phyloP scores from a whole-genome alignment of 148 eudicot genomes.

The Chenopodium album region DNA sequence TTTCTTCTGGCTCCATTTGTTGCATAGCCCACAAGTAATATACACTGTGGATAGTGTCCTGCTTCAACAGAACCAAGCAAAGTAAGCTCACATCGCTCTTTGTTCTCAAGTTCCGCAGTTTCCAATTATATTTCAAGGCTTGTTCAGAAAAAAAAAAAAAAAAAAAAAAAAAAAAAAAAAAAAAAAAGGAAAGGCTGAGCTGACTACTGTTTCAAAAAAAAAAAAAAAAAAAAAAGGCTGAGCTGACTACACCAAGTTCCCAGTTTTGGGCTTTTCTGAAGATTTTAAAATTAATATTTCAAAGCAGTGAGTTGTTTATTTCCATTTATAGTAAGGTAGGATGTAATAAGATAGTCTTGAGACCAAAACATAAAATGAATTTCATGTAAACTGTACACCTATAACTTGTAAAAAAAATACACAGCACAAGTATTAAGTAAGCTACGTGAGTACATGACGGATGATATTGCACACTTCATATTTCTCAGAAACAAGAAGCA shows the following conservation, averaged over 20 bases:
- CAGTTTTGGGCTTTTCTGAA: neutral
- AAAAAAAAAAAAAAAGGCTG: neutral
- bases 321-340: too few species aligned
- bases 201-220: neutral
- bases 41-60: slow-evolving; percentile 92
- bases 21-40: slow-evolving; percentile 92
- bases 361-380: too few species aligned
- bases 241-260: neutral
- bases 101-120: neutral
- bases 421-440: too few species aligned
- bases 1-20: slow-evolving; percentile 42
- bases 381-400: neutral
- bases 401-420: too few species aligned
- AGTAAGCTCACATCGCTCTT: neutral
- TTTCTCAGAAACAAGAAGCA: neutral
- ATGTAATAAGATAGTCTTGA: neutral
- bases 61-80: slow-evolving; percentile 15
- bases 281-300: neutral
- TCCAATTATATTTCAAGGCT: too few species aligned
- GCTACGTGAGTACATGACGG: neutral
- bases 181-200: neutral
- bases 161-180: too few species aligned
- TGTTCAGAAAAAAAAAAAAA: too few species aligned
- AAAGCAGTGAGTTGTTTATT: too few species aligned
- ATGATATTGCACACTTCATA: neutral